A percentile compares a stretch with the other conserved stretches of the same genome.
Evolutionary conservation across 345 rosid genomes (phyloP).

Genomic region (Heritiera littoralis): DNA sequence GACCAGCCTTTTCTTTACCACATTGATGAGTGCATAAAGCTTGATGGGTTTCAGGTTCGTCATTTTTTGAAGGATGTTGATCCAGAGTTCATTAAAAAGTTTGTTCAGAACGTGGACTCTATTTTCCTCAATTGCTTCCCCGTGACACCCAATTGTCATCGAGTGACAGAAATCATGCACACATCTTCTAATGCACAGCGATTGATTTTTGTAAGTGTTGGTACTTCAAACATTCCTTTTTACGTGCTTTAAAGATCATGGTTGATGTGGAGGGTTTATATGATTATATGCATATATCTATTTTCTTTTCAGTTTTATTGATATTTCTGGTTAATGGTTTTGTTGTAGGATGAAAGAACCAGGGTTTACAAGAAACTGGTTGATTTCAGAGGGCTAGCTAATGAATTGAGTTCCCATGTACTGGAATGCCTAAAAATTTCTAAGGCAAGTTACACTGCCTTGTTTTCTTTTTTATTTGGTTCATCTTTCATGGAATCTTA

Average conservation of each 20-base stretch:
- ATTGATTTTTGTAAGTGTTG: conserved; percentile 56
- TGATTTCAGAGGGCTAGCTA: conserved; percentile 62
- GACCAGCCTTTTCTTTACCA: neutral
- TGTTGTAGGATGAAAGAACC: conserved; percentile 73
- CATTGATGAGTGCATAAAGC: conserved; percentile 7
- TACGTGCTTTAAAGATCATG: neutral
- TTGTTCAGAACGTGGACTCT: conserved; percentile 37
- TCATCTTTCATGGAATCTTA: conserved; percentile 1
- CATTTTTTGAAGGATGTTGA: conserved; percentile 59
- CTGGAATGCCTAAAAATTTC: conserved; percentile 77
- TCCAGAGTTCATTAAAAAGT: conserved; percentile 53
- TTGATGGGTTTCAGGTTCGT: conserved; percentile 49
- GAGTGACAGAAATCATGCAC: conserved; percentile 72
- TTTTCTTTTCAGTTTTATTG: conserved; percentile 15
- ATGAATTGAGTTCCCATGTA: conserved; percentile 71
- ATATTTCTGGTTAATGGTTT: conserved; percentile 15
- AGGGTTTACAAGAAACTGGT: conserved; percentile 71
- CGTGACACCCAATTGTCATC: conserved; percentile 81
- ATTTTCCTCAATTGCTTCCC: conserved; percentile 61
- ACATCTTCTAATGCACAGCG: conserved; percentile 55
- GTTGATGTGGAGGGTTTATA: conserved; percentile 12
- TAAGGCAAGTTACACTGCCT: conserved; percentile 50
- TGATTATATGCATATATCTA: conserved; percentile 10
- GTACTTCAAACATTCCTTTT: neutral
- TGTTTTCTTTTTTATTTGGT: neutral